Conservation (phyloP, 805 yeast genomes). For the Monosporozyma unispora region DNA sequence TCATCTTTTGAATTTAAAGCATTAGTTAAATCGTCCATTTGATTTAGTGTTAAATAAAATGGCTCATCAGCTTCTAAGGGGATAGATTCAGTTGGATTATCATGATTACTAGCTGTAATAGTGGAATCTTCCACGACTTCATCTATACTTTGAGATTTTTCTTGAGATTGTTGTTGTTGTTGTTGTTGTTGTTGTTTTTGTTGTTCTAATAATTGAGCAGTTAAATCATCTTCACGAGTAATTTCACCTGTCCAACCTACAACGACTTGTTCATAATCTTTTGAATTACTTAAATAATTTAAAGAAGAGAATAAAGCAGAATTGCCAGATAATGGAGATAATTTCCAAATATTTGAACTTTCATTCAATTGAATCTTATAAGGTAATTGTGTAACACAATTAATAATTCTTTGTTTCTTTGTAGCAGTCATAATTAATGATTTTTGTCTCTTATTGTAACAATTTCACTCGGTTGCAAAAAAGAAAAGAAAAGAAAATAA, state of each 20-base stretch:
- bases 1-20: constrained; percentile 32
- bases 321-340: constrained; percentile 65
- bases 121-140: not conserved
- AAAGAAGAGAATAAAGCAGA: constrained; percentile 77
- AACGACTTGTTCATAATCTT: constrained; percentile 80
- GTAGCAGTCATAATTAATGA: not conserved
- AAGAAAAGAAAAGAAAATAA: no score
- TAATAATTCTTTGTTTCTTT: constrained; percentile 26
- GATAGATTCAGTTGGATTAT: not conserved
- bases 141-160: not conserved
- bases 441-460: no score
- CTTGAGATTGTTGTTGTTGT: not conserved
- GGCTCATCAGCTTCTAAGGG: constrained; percentile 30
- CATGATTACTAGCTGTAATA: not conserved
- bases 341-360: constrained; percentile 40
- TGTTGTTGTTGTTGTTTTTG: not conserved
- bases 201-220: not conserved
- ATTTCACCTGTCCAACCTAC: constrained; percentile 97
- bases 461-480: no score
- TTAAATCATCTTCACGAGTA: constrained; percentile 8
- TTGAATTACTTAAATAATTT: constrained; percentile 45
- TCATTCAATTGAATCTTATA: constrained; percentile 27
- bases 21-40: constrained; percentile 35
- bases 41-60: constrained; percentile 46
- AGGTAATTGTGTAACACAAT: constrained; percentile 31